A percentile compares a stretch with the other conserved stretches of the same genome.
These are phyloP conservation scores for Aspergillus baeticus DNA, from an alignment of 495 filamentous ascomycete species.

Conservation along the genomic window DNA sequence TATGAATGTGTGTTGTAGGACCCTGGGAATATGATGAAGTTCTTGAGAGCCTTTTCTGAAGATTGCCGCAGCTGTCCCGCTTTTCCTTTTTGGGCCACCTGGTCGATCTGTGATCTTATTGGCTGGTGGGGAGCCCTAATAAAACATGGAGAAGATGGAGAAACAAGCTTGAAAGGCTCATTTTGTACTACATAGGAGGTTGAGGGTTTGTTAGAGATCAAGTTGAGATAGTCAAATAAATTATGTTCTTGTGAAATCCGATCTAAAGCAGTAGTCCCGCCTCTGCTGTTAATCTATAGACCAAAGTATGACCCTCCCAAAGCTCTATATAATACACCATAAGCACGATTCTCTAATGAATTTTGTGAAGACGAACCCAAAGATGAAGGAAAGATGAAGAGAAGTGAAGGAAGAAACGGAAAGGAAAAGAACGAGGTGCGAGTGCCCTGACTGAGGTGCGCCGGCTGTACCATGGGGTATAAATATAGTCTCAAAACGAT, in stretches of 20 bases:
- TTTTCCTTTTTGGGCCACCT: constrained; percentile 41
- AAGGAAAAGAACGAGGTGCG: neutral
- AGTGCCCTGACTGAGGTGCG: neutral
- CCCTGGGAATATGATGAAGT: constrained; percentile 29
- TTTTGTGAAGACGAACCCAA: neutral
- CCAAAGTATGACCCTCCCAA: neutral
- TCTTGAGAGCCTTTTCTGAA: constrained; percentile 39
- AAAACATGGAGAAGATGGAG: constrained; percentile 14
- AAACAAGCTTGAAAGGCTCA: neutral
- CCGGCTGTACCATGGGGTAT: constrained; percentile 23
- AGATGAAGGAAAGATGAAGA: neutral
- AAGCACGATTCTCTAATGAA: neutral
- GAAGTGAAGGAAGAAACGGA: neutral
- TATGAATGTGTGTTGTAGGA: constrained; percentile 7
- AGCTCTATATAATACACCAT: neutral
- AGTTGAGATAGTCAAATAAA: neutral
- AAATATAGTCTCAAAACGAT: constrained; percentile 13
- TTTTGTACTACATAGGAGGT: neutral
- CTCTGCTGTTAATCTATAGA: neutral
- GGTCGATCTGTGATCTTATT: constrained; percentile 18
- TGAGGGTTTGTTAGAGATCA: neutral
- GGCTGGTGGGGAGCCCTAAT: constrained; percentile 13
- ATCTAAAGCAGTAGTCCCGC: neutral
- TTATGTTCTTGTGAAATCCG: too few species aligned
- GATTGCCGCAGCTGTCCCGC: constrained; percentile 26